phyloP scores from a whole-genome alignment of 2,329 filamentous ascomycete genomes.

The Fusarium succisae region DNA sequence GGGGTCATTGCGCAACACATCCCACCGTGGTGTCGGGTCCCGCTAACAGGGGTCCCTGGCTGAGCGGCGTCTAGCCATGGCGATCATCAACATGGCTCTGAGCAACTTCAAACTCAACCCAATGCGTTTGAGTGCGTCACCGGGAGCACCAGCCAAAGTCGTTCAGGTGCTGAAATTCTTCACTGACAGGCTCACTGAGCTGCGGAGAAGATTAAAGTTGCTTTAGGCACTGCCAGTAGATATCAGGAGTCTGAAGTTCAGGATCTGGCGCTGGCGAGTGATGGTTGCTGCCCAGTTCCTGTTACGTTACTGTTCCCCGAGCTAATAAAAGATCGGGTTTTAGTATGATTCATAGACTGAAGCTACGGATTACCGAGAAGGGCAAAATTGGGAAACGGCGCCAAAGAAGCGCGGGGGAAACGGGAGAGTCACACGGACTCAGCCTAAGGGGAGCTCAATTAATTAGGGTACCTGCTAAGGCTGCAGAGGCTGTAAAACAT shows the following conservation, averaged over 20 bases:
- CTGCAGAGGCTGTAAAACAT: slow-evolving; percentile 5
- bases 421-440: slow-evolving; percentile 15
- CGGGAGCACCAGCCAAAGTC: not conserved
- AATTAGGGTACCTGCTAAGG: slow-evolving; percentile 19
- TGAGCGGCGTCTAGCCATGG: slow-evolving; percentile 4
- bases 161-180: not conserved
- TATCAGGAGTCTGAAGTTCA: not conserved
- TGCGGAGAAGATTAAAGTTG: not conserved
- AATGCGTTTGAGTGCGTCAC: slow-evolving; percentile 9
- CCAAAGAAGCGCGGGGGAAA: slow-evolving; percentile 21
- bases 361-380: slow-evolving; percentile 17
- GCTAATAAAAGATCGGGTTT: not conserved
- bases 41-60: slow-evolving; percentile 15
- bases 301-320: not conserved
- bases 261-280: not conserved
- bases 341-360: not conserved
- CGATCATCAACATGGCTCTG: slow-evolving; percentile 26
- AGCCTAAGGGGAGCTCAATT: slow-evolving; percentile 25
- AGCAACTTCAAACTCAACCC: not conserved
- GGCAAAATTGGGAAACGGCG: slow-evolving; percentile 2
- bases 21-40: slow-evolving; percentile 37
- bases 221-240: not conserved
- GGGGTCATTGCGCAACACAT: slow-evolving; percentile 31
- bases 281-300: not conserved
- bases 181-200: not conserved